Percentiles rank a stretch among this genome's conserved stretches.
Conservation (phyloP, 352 stramenopile genomes). For the Phytophthora ohioensis region DNA sequence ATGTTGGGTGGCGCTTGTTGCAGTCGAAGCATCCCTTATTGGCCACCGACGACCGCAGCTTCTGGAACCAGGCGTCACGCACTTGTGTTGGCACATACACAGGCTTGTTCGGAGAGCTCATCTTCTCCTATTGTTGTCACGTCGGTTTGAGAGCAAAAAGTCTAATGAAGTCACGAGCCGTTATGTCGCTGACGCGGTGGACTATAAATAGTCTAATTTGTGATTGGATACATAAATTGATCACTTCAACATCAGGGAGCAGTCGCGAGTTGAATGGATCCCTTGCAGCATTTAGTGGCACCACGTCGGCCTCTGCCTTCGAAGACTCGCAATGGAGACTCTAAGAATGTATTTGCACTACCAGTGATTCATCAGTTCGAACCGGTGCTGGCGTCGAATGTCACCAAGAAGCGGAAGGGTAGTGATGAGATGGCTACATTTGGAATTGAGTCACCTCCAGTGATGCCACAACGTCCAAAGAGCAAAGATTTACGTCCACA, state of each 20-base stretch:
- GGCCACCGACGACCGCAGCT: conserved; percentile 72
- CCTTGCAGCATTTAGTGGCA: conserved; percentile 24
- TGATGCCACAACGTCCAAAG: conserved; percentile 18
- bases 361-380: conserved; percentile 73
- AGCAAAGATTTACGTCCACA: conserved; percentile 45
- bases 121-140: conserved; percentile 18
- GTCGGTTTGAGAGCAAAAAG: conserved; percentile 24
- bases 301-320: conserved; percentile 28
- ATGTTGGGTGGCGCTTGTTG: conserved; percentile 95
- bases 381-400: conserved; percentile 51
- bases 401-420: conserved; percentile 8
- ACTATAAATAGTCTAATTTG: conserved; percentile 19
- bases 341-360: conserved; percentile 57
- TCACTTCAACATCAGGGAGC: conserved; percentile 27
- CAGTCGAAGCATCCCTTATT: conserved; percentile 97
- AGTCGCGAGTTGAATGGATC: conserved; percentile 21
- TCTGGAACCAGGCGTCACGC: conserved; percentile 90
- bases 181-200: conserved; percentile 16
- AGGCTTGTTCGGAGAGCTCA: conserved; percentile 47
- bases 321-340: conserved; percentile 42
- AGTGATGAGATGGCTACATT: not conserved
- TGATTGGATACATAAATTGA: conserved; percentile 12
- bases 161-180: conserved; percentile 1
- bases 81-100: conserved; percentile 78
- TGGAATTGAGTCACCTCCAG: not conserved